phyloP scores from a whole-genome alignment of 2,329 filamentous ascomycete genomes.

The Aspergillus novoparasiticus region DNA sequence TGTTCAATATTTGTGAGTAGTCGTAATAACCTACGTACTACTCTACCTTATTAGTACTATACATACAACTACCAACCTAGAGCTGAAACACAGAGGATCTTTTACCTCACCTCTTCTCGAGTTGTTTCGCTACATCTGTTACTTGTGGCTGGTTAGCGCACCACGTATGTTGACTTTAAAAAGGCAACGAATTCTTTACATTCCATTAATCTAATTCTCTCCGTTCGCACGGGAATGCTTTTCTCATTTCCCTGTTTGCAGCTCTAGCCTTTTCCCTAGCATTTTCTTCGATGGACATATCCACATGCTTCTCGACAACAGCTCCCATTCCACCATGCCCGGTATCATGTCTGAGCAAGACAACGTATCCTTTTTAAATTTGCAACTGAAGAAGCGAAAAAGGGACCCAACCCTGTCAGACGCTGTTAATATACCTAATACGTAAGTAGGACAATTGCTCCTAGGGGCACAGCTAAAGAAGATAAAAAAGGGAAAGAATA shows the following conservation, averaged over 20 bases:
- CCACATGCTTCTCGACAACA: slow-evolving; percentile 1
- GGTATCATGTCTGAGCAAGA: slow-evolving; percentile 14
- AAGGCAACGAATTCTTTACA: background rate
- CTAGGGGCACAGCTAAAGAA: background rate
- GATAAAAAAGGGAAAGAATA: background rate
- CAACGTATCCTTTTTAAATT: slow-evolving; percentile 6
- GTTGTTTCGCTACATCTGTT: background rate
- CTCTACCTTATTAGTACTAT: too few relatives aligned
- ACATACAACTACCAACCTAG: too few relatives aligned
- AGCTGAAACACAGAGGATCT: background rate
- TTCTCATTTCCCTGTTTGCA: background rate
- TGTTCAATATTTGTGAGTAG: too few relatives aligned
- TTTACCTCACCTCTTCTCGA: background rate
- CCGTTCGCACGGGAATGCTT: background rate
- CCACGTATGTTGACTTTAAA: background rate
- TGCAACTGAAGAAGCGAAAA: slow-evolving; percentile 29
- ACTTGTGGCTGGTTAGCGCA: background rate
- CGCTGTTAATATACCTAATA: slow-evolving; percentile 15
- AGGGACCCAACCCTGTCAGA: slow-evolving; percentile 22
- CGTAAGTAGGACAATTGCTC: slow-evolving; percentile 12
- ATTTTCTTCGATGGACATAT: slow-evolving; percentile 9
- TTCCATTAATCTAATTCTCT: background rate
- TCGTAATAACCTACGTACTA: too few relatives aligned
- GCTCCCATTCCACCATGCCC: slow-evolving; percentile 12
- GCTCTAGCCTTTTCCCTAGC: background rate